phyloP scores from a whole-genome alignment of 345 rosid species.

The Arabis hirsuta region DNA sequence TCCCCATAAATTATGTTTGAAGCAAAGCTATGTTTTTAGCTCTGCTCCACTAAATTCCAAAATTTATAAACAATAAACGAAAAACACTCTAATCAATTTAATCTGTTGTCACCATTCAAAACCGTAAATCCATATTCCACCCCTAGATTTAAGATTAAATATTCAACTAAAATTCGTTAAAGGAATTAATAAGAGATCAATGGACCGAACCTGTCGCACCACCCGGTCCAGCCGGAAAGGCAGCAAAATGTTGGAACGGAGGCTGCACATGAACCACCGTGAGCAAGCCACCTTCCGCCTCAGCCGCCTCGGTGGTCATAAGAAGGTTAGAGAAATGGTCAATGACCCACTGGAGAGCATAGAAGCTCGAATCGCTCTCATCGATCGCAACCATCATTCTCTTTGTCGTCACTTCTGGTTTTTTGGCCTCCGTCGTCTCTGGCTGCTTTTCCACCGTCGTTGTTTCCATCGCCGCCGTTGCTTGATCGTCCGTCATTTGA shows the following conservation, averaged over 20 bases:
- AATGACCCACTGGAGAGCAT: conserved; percentile 47
- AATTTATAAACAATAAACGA: too few species aligned
- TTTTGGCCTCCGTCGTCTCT: conserved; percentile 20
- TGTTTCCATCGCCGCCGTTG: conserved; percentile 22
- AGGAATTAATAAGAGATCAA: conserved; percentile 3
- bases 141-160: not conserved
- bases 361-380: conserved; percentile 54
- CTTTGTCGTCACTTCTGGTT: conserved; percentile 33
- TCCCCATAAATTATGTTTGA: too few species aligned
- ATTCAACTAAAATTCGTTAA: not conserved
- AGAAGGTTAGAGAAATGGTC: conserved; percentile 43
- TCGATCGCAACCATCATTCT: conserved; percentile 55
- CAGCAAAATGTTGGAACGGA: conserved; percentile 42
- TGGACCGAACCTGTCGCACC: conserved; percentile 44
- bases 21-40: too few species aligned
- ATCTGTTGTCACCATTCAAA: too few species aligned
- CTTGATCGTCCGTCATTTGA: conserved; percentile 36
- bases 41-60: too few species aligned
- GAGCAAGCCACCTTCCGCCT: conserved; percentile 40
- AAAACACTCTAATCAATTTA: too few species aligned
- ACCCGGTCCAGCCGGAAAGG: conserved; percentile 53
- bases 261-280: conserved; percentile 54
- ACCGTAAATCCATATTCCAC: too few species aligned
- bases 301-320: conserved; percentile 23
- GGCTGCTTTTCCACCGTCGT: conserved; percentile 38